phyloP scores from a whole-genome alignment of 768 basidiomycete species.

The Russula olivacea region DNA sequence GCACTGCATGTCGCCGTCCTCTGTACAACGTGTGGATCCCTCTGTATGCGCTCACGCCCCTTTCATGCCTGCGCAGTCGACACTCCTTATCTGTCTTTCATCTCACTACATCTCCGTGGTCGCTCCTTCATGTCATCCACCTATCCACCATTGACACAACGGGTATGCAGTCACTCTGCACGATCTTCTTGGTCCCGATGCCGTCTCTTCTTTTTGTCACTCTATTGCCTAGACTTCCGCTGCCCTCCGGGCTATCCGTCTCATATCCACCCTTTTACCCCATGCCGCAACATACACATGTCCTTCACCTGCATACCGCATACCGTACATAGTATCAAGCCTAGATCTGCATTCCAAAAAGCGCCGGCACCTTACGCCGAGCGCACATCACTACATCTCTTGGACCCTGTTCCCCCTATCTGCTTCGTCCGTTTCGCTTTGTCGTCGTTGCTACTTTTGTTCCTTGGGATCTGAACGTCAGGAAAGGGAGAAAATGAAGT shows the following conservation, averaged over 20 bases:
- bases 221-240: constrained; percentile 7
- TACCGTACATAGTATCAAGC: constrained; percentile 17
- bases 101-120: constrained; percentile 14
- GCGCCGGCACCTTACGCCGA: constrained; percentile 8
- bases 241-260: not conserved
- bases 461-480: constrained; percentile 20
- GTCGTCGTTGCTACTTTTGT: constrained; percentile 12
- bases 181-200: constrained; percentile 4
- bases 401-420: constrained; percentile 6
- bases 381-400: constrained; percentile 24
- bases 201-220: constrained; percentile 12
- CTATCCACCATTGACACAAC: constrained; percentile 15
- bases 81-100: constrained; percentile 1
- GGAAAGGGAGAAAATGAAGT: constrained; percentile 19
- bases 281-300: constrained; percentile 15
- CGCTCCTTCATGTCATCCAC: constrained; percentile 16
- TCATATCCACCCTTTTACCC: constrained; percentile 12
- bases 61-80: constrained; percentile 14
- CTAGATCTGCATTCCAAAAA: constrained; percentile 22
- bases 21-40: not conserved
- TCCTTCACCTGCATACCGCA: constrained; percentile 13
- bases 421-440: constrained; percentile 18
- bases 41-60: constrained; percentile 9
- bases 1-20: constrained; percentile 15
- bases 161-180: constrained; percentile 12